Percentiles rank a stretch among this genome's conserved stretches.
These are phyloP conservation scores for Leucocoprinus sp. DNA, from an alignment of 768 basidiomycete genomes.

Conservation along the genomic window DNA sequence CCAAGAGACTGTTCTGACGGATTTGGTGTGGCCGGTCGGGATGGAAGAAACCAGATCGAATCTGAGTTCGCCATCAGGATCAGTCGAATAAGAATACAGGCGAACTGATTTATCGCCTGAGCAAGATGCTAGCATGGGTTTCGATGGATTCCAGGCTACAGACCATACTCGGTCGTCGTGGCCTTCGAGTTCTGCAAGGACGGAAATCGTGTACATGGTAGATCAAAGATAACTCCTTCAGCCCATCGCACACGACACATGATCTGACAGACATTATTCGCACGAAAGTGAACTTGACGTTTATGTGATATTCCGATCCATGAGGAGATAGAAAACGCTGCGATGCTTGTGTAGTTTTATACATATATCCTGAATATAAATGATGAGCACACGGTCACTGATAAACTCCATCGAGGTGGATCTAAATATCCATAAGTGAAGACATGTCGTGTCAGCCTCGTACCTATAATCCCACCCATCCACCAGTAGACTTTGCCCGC, in stretches of 20 bases:
- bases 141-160: slow-evolving; percentile 80
- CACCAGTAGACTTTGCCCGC: no score
- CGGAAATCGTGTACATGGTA: slow-evolving; percentile 3
- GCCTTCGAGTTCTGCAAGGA: slow-evolving; percentile 27
- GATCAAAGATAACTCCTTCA: slow-evolving; percentile 1
- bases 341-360: neutral
- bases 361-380: no score
- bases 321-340: no score
- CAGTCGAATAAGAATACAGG: slow-evolving; percentile 59
- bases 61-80: slow-evolving; percentile 14
- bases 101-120: slow-evolving; percentile 91
- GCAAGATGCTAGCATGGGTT: slow-evolving; percentile 82
- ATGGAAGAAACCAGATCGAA: slow-evolving; percentile 61
- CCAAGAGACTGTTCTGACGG: slow-evolving; percentile 85
- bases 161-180: slow-evolving; percentile 86
- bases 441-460: no score
- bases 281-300: neutral
- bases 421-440: no score
- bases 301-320: neutral
- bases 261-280: neutral
- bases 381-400: no score
- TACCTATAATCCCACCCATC: no score
- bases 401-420: no score
- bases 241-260: neutral
- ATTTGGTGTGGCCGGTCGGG: slow-evolving; percentile 78